phyloP scores from a whole-genome alignment of 2,329 filamentous ascomycete genomes.

The Monosporascus sp. region DNA sequence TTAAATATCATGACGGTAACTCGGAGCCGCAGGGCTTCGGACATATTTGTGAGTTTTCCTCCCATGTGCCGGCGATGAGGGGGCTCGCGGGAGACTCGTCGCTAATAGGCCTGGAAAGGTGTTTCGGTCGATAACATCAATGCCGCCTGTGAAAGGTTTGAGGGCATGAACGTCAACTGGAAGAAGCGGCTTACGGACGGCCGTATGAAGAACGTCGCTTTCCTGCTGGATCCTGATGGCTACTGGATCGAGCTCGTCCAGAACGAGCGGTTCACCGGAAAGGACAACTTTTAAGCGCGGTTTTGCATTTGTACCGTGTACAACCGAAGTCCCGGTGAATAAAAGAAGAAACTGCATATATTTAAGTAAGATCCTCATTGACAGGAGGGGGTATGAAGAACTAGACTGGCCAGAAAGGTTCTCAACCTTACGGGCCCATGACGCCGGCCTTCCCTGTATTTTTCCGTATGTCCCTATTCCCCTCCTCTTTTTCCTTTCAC shows the following conservation, averaged over 20 bases:
- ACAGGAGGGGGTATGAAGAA: not conserved
- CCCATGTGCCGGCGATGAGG: not conserved
- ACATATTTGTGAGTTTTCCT: slow-evolving; percentile 66
- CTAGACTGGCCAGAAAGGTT: no score
- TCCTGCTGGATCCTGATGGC: slow-evolving; percentile 79
- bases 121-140: slow-evolving; percentile 84
- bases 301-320: not conserved
- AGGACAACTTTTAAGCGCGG: slow-evolving; percentile 43
- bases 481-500: no score
- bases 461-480: no score
- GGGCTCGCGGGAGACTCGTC: not conserved
- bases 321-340: not conserved
- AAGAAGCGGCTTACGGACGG: slow-evolving; percentile 95
- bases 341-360: no score
- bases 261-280: slow-evolving; percentile 61
- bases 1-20: slow-evolving; percentile 92
- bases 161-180: slow-evolving; percentile 76
- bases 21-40: slow-evolving; percentile 88
- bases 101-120: slow-evolving; percentile 38
- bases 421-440: no score
- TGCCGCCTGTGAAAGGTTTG: slow-evolving; percentile 80
- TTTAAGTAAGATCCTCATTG: no score
- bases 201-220: slow-evolving; percentile 88
- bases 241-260: slow-evolving; percentile 82
- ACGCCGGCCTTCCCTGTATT: no score